Percentiles rank a stretch among this genome's conserved stretches.
Conservation (phyloP, 495 filamentous ascomycete species). For the Bacidia gigantensis region DNA sequence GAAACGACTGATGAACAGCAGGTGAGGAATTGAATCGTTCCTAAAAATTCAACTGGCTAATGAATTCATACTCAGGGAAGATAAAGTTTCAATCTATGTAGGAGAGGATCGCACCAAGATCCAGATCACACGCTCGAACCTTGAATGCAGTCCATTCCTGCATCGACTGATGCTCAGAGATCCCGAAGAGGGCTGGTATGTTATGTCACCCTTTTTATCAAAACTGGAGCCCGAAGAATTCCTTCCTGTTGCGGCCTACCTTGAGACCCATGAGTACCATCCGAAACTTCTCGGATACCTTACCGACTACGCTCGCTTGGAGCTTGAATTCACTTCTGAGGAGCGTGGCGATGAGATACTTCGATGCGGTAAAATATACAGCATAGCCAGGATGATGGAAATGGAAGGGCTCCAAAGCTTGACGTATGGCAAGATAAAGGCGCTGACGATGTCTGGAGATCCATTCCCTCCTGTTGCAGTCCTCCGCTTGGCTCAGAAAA, state of each 20-base stretch:
- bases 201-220: slow-evolving; percentile 12
- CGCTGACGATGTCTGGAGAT: background rate
- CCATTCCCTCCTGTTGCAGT: background rate
- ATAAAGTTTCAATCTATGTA: slow-evolving; percentile 11
- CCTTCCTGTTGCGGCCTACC: slow-evolving; percentile 6
- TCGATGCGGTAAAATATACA: slow-evolving; percentile 8
- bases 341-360: background rate
- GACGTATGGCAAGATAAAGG: slow-evolving; percentile 12
- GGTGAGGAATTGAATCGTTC: too few relatives aligned
- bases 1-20: too few relatives aligned
- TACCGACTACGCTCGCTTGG: slow-evolving; percentile 8
- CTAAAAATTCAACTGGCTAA: too few relatives aligned
- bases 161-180: background rate
- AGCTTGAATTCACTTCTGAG: background rate
- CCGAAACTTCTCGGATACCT: slow-evolving; percentile 11
- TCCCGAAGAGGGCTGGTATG: slow-evolving; percentile 4
- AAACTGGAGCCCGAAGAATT: slow-evolving; percentile 5
- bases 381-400: slow-evolving; percentile 6
- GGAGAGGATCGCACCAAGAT: slow-evolving; percentile 8
- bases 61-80: too few relatives aligned
- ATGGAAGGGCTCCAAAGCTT: slow-evolving; percentile 12
- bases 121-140: background rate
- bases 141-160: slow-evolving; percentile 7
- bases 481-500: background rate
- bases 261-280: slow-evolving; percentile 10